These are phyloP conservation scores for Microcyclospora pomicola DNA, from an alignment of 2,329 filamentous ascomycete genomes.

Conservation along the genomic window DNA sequence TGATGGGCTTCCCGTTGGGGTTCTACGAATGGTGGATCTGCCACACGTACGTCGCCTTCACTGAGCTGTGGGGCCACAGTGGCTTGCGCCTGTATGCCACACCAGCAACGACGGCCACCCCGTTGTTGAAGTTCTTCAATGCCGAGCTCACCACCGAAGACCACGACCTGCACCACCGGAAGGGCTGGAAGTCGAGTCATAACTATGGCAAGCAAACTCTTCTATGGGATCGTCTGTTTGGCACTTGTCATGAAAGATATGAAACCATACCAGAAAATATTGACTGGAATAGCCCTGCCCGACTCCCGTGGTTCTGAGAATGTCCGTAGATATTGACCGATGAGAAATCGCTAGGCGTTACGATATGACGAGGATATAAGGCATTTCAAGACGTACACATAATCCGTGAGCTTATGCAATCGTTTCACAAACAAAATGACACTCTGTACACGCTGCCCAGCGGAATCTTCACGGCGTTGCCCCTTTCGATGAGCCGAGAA, in stretches of 20 bases:
- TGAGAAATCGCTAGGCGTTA: too few species aligned
- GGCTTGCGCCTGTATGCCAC: constrained; percentile 24
- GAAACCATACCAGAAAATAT: constrained; percentile 12
- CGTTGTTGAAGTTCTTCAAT: constrained; percentile 19
- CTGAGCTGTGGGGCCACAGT: constrained; percentile 26
- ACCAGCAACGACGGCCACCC: constrained; percentile 22
- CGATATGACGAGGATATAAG: too few species aligned
- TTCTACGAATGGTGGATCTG: constrained; percentile 35
- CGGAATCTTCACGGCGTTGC: too few species aligned
- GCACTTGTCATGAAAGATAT: constrained; percentile 24
- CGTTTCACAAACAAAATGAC: too few species aligned
- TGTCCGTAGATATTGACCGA: too few species aligned
- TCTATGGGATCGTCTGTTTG: constrained; percentile 24
- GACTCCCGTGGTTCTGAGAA: too few species aligned
- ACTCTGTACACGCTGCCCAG: too few species aligned
- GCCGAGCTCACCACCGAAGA: constrained; percentile 29
- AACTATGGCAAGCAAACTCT: constrained; percentile 27
- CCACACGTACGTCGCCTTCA: constrained; percentile 23
- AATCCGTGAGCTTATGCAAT: too few species aligned
- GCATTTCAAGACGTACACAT: too few species aligned
- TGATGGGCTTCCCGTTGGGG: constrained; percentile 27
- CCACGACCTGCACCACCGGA: constrained; percentile 25
- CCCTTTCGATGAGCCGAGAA: too few species aligned
- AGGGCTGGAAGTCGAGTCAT: constrained; percentile 23
- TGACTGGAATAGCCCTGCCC: constrained; percentile 1